phyloP scores from a whole-genome alignment of 2,329 filamentous ascomycete genomes.

The Teratosphaeria pseudoeucalypti region DNA sequence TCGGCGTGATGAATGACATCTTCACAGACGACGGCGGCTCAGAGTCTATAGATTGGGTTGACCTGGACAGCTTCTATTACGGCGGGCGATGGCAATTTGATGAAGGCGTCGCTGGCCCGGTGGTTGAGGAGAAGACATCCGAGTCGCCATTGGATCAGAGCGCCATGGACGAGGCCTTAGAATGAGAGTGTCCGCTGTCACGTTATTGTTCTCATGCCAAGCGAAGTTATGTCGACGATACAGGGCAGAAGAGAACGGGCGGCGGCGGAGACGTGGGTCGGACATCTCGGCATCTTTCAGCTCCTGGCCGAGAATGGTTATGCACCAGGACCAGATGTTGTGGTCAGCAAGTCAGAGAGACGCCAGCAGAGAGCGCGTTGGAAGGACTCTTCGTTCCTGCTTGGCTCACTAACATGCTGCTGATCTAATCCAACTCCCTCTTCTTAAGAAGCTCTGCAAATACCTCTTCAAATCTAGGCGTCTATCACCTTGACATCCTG shows the following conservation, averaged over 20 bases:
- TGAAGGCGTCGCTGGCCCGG: background rate
- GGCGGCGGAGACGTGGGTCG: background rate
- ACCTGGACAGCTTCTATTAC: background rate
- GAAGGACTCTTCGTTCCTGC: too few species aligned
- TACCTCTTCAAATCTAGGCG: background rate
- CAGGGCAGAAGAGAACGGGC: background rate
- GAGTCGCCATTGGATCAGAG: background rate
- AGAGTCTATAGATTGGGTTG: conserved; percentile 3
- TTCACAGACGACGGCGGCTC: conserved; percentile 4
- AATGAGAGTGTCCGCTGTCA: background rate
- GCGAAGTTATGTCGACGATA: background rate
- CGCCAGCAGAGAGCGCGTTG: too few species aligned
- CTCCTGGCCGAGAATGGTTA: background rate
- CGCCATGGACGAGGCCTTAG: background rate
- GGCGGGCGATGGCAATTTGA: background rate
- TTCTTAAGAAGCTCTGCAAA: background rate
- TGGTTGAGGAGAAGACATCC: background rate
- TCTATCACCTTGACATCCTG: background rate
- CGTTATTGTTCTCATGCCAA: too few species aligned
- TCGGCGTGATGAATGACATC: conserved; percentile 2
- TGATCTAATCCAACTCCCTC: background rate
- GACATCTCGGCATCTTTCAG: background rate
- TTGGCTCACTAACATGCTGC: background rate
- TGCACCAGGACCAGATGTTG: background rate
- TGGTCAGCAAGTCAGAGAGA: too few species aligned